Percentiles rank a stretch among this genome's conserved stretches.
These are phyloP conservation scores for Fusarium xylarioides DNA, from an alignment of 2,329 filamentous ascomycete species.

Conservation along the genomic window DNA sequence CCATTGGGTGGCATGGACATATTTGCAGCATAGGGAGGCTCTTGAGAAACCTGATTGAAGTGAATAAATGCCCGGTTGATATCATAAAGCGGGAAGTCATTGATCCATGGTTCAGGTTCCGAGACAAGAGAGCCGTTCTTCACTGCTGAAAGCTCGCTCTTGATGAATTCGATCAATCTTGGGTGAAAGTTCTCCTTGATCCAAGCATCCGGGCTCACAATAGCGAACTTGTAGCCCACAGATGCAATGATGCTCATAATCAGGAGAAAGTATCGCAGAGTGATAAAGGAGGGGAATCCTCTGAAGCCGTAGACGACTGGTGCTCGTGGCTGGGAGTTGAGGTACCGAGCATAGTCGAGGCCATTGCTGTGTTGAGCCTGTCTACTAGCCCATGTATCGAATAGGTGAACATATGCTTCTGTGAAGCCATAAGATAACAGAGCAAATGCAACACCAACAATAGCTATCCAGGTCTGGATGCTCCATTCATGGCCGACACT, in stretches of 20 bases:
- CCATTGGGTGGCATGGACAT: neutral
- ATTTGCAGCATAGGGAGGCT: neutral
- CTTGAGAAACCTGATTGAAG: neutral
- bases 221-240: conserved; percentile 2
- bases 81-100: neutral
- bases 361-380: neutral
- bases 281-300: neutral
- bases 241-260: neutral
- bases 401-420: conserved; percentile 3
- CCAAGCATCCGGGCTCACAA: neutral
- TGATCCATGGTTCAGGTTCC: neutral
- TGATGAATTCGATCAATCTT: neutral
- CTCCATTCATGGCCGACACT: neutral
- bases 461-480: neutral
- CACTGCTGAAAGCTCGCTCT: neutral
- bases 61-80: neutral
- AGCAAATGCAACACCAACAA: neutral
- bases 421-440: neutral
- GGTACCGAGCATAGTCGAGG: conserved; percentile 8
- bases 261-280: neutral
- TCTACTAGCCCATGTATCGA: conserved; percentile 1
- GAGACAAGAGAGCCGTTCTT: neutral
- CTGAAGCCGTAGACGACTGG: neutral
- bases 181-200: neutral
- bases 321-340: conserved; percentile 1